Evolutionary conservation across 1,284 basidiomycete genomes (phyloP), one percentile per base, ranked within the genome.

Genomic region (Ustilago nuda): DNA sequence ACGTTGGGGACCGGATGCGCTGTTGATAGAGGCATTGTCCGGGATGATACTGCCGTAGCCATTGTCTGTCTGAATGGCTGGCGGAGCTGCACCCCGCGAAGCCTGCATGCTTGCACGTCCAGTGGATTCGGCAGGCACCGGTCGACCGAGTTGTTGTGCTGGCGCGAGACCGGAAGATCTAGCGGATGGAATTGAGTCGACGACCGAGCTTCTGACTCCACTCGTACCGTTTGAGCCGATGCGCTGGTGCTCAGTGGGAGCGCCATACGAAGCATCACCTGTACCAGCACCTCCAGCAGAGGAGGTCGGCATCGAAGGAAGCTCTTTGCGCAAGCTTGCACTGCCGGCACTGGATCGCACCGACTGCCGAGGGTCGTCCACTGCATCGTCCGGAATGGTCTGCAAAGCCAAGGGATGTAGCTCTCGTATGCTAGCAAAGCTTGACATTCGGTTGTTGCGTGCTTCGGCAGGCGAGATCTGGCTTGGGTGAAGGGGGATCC

Each of bases 21-120:
- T 67, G 43, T 19, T 48, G 27, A 59, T 46, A 13, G 65, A 72
- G 17, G 66, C 65, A 41, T 32, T 51, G 48, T 71, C 68, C 23
- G 63, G 63, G 7, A 67, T 11, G 12, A 63, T 66, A 6, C 45
- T 53, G 32, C 45, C 57, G 30, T 60, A 64, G 2, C 52, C 48
- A 1, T 37, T 33, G 17, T 66, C 65, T 19, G 60, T 52, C 41
- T 58, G 57, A 39, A 51, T 52, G 6, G 46, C 57, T 7, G 61
- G 36, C 6, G 50, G 30, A 9, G 36, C 51, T 4, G 39, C 15
- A 41, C 53, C n/a, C 2, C 55, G 39, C 41, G 60, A 58, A 3
- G 58, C 50, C 36, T 67, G 73, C 73, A 76, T 73, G 61, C 71
- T 73, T 6, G 27, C 33, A 4, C 72, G 66, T 3, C 52, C 59